phyloP scores from a whole-genome alignment of 2,329 filamentous ascomycete genomes.

The Coniochaeta sp. region DNA sequence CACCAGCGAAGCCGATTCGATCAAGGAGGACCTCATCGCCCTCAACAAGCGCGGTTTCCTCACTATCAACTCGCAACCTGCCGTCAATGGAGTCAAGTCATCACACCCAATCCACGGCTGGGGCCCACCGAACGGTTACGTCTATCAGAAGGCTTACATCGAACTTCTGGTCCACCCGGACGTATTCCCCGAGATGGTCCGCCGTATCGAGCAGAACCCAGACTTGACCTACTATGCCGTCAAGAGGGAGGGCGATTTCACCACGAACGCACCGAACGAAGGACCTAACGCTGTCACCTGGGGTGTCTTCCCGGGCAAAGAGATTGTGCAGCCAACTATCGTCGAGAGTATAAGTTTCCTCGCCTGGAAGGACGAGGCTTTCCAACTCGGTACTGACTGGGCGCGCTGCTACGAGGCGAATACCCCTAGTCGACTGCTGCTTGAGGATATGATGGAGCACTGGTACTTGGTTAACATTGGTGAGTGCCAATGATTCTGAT shows the following conservation, averaged over 20 bases:
- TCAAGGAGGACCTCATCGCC: constrained; percentile 68
- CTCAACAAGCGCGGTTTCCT: constrained; percentile 83
- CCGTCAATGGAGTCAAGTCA: constrained; percentile 85
- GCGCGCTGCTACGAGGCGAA: constrained; percentile 76
- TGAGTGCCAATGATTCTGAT: constrained; percentile 33
- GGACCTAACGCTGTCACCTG: constrained; percentile 97
- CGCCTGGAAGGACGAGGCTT: constrained; percentile 98
- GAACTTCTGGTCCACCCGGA: constrained; percentile 82
- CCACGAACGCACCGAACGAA: constrained; percentile 76
- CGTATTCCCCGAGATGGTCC: constrained; percentile 68
- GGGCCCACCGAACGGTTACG: constrained; percentile 91
- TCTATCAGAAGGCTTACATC: constrained; percentile 97
- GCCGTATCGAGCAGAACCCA: constrained; percentile 67
- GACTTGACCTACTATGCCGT: constrained; percentile 94
- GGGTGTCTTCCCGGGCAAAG: constrained; percentile 97
- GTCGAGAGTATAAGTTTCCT: constrained; percentile 97
- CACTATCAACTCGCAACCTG: constrained; percentile 96
- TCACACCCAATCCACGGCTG: constrained; percentile 83
- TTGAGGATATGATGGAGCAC: constrained; percentile 75
- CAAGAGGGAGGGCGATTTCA: constrained; percentile 71
- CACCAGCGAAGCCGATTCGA: constrained; percentile 70
- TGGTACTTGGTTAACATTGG: constrained; percentile 96
- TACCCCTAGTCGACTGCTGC: constrained; percentile 70
- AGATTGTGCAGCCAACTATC: constrained; percentile 99
- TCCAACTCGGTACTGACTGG: constrained; percentile 87